These are phyloP conservation scores for Hypoxylon sp. DNA, from an alignment of 2,329 filamentous ascomycete species.

Conservation along the genomic window DNA sequence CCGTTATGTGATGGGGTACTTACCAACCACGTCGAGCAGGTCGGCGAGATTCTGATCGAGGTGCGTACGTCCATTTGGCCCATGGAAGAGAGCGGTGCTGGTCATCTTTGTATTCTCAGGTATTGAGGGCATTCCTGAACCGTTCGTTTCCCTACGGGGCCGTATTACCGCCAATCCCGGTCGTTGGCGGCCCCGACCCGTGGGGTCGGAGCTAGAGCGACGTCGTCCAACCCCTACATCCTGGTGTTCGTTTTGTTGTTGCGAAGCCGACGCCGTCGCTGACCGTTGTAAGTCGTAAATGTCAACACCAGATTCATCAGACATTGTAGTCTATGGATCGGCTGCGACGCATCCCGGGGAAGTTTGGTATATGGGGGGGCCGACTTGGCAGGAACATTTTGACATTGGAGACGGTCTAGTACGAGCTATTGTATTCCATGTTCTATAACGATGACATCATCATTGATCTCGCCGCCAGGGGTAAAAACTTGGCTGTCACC, in stretches of 20 bases:
- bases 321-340: constrained; percentile 40
- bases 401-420: constrained; percentile 17
- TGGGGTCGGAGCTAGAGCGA: constrained; percentile 50
- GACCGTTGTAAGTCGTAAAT: constrained; percentile 39
- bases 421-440: constrained; percentile 12
- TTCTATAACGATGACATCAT: constrained; percentile 39
- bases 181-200: constrained; percentile 44
- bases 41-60: constrained; percentile 76
- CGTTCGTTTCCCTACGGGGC: constrained; percentile 40
- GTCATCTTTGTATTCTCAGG: constrained; percentile 43
- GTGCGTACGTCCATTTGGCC: constrained; percentile 56
- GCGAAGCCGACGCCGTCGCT: constrained; percentile 20
- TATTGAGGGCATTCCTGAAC: constrained; percentile 38
- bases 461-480: constrained; percentile 19
- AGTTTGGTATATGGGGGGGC: constrained; percentile 13
- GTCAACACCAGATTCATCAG: constrained; percentile 40
- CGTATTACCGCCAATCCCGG: constrained; percentile 45
- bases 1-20: constrained; percentile 46
- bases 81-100: constrained; percentile 50
- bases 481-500: constrained; percentile 36
- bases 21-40: constrained; percentile 77
- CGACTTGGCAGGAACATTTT: constrained; percentile 33
- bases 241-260: constrained; percentile 17
- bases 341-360: constrained; percentile 18
- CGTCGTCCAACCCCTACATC: constrained; percentile 38